Percentiles rank a stretch among this genome's conserved stretches.
These are phyloP conservation scores for Alternaria sp. DNA, from an alignment of 2,329 filamentous ascomycete species.

Conservation along the genomic window DNA sequence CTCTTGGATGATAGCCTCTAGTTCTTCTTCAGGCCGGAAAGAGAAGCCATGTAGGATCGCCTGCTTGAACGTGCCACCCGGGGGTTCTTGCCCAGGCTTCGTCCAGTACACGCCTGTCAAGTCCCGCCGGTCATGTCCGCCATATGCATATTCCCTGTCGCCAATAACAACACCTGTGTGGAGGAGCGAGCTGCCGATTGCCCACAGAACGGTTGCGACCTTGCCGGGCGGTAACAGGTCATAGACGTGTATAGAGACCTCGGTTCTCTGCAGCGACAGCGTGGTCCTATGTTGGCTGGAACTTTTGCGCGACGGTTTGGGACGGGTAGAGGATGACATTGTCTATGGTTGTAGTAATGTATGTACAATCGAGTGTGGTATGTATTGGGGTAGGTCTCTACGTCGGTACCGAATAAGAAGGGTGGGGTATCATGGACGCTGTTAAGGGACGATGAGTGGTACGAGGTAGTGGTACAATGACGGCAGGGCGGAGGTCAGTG, in stretches of 20 bases:
- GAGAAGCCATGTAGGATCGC: slow-evolving; percentile 82
- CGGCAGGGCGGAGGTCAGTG: slow-evolving; percentile 9
- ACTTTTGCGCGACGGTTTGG: slow-evolving; percentile 50
- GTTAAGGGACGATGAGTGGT: slow-evolving; percentile 5
- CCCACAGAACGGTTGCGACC: slow-evolving; percentile 78
- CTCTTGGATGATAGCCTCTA: slow-evolving; percentile 71
- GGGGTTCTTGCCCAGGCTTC: slow-evolving; percentile 71
- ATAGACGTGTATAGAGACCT: slow-evolving; percentile 78
- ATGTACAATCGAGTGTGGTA: slow-evolving; percentile 5
- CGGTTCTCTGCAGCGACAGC: slow-evolving; percentile 72
- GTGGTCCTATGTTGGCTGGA: slow-evolving; percentile 65
- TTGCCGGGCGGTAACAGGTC: slow-evolving; percentile 78
- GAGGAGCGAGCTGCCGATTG: slow-evolving; percentile 75
- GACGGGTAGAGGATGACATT: slow-evolving; percentile 42
- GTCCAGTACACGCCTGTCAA: slow-evolving; percentile 86
- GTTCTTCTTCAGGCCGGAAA: slow-evolving; percentile 70
- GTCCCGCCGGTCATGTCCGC: slow-evolving; percentile 74
- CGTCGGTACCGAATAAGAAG: slow-evolving; percentile 9
- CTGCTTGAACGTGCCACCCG: slow-evolving; percentile 76
- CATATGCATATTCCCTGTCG: slow-evolving; percentile 82
- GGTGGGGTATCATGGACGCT: slow-evolving; percentile 21
- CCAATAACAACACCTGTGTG: slow-evolving; percentile 85
- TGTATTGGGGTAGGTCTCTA: slow-evolving; percentile 8
- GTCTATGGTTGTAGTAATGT: slow-evolving; percentile 4
- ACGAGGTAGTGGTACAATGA: slow-evolving; percentile 5